Base-by-base conservation (phyloP, 345 rosid species). In the Dipteronia dyeriana region DNA sequence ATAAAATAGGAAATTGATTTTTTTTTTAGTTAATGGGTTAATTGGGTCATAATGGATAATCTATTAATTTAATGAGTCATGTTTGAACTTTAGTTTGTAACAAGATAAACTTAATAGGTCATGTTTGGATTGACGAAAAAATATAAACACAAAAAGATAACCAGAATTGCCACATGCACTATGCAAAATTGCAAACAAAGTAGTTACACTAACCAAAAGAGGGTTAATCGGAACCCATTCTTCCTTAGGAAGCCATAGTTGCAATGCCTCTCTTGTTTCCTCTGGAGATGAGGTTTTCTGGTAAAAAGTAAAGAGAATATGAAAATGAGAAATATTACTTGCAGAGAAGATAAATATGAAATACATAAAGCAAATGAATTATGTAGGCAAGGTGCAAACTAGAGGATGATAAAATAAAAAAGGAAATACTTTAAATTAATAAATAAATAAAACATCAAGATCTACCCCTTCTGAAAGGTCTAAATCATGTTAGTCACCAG, bases 241-340 rank as follows among this genome's bases (percentile, higher is more conserved):
- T 77, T 91, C 96, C 86, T 91, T 95, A 16, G 99, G 99, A 85
- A 95, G 92, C 99, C 99, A 93, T 9, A 79, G 86, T 74, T 95
- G 96, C 85, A 95, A 78, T 17, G 92, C 92, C 76, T 82, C 89
- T 86, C 98, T 90, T 73, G 99, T 95, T 89, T 91, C 88, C 87
- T 95, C 98, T 0, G 98, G 99, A 64, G 89, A 81, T 13, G 89
- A 86, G 51, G 96, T 95, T 86, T 91, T 89, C 96, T 85, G 68
- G 75, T 29, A 81, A 80, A 60, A 77, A 74, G 41, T 7, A 66
- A 64, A 62, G 26, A 76, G 12, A 71, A 68, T 59, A 1, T 9
- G 59, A 31, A 69, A 7, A 2, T 38, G 59, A 65, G 25, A 39
- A 23, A 29, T 12, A 81, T 60, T 6, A 72, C 66, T 73, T 71